A percentile compares a stretch with the other conserved stretches of the same genome.
phyloP scores from a whole-genome alignment of 257 asterid genomes.

The Solanum pinnatisectum region DNA sequence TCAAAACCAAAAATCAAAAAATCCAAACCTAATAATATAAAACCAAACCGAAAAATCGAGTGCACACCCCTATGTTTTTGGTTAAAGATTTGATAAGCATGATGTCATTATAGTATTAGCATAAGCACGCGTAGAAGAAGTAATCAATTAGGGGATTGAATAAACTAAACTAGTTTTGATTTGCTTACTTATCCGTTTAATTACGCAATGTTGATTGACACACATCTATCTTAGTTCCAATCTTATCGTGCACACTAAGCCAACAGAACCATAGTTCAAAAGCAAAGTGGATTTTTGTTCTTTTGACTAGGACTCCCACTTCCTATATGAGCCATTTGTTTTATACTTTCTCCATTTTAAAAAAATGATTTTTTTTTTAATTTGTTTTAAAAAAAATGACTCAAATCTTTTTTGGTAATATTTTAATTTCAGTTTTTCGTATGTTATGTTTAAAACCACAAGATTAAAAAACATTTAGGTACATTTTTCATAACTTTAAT shows the following conservation, averaged over 20 bases:
- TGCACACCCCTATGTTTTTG: too few relatives aligned
- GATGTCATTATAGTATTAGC: neutral
- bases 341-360: neutral
- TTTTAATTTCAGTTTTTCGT: too few relatives aligned
- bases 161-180: neutral
- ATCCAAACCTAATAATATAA: too few relatives aligned
- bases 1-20: too few relatives aligned
- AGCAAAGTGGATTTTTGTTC: neutral
- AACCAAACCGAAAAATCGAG: too few relatives aligned
- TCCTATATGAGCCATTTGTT: neutral
- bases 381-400: too few relatives aligned
- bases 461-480: too few relatives aligned
- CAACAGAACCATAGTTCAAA: neutral
- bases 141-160: slow-evolving; percentile 3
- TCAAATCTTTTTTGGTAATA: too few relatives aligned
- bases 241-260: neutral
- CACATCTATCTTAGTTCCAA: neutral
- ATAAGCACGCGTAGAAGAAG: neutral
- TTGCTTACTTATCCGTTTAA: neutral
- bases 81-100: neutral
- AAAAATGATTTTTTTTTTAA: too few relatives aligned
- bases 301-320: neutral
- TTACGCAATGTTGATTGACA: neutral
- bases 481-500: too few relatives aligned
- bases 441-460: too few relatives aligned